Evolutionary conservation across 192 early-diverging fungal species (phyloP).

Genomic region (Entophlyctis luteolus): DNA sequence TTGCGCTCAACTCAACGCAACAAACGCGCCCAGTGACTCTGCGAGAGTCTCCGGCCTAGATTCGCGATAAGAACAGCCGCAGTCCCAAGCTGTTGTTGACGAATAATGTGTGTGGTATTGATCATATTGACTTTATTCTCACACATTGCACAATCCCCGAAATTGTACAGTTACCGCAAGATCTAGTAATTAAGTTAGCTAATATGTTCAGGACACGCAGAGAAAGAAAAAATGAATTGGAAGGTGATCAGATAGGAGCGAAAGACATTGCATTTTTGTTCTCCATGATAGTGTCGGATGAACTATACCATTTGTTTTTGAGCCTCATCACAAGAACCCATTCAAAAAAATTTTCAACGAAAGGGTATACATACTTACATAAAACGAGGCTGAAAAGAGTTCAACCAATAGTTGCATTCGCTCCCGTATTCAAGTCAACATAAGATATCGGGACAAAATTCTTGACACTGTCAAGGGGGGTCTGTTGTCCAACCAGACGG

Average conservation of each 20-base stretch:
- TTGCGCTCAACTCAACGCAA: not conserved
- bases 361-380: not conserved
- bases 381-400: not conserved
- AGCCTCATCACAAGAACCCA: not conserved
- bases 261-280: not conserved
- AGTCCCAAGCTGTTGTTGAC: not conserved
- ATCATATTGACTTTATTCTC: too few relatives aligned
- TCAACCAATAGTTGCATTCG: not conserved
- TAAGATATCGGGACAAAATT: slow-evolving; percentile 12
- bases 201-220: too few relatives aligned
- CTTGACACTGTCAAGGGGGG: slow-evolving; percentile 15
- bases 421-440: slow-evolving; percentile 6
- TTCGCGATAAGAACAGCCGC: not conserved
- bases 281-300: not conserved
- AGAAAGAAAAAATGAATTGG: not conserved
- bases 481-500: slow-evolving; percentile 12
- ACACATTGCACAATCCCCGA: too few relatives aligned
- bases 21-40: not conserved
- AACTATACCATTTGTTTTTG: not conserved
- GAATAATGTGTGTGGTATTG: not conserved
- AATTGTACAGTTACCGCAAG: too few relatives aligned
- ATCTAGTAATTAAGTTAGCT: too few relatives aligned
- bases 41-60: not conserved
- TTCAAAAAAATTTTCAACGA: not conserved
- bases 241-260: not conserved